Conservation (phyloP, 2,329 filamentous ascomycete species). For the Zymoseptoria crescenta region DNA sequence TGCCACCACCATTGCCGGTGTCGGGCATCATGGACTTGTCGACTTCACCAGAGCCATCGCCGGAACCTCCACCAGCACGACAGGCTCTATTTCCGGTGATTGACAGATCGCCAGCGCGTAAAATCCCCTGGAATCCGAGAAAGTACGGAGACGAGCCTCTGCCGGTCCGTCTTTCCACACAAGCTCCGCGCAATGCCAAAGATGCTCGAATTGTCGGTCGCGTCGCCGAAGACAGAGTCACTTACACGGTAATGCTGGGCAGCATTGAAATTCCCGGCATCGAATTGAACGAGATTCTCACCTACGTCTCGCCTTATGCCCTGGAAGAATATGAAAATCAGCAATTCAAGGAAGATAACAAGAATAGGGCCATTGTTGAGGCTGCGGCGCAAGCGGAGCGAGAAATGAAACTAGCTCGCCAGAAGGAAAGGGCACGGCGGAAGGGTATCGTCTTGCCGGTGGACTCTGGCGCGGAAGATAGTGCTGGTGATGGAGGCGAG, state of each 20-base stretch:
- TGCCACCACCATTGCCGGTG: not conserved
- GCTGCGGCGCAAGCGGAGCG: constrained; percentile 18
- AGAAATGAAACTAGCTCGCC: constrained; percentile 7
- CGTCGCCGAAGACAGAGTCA: constrained; percentile 13
- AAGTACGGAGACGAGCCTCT: constrained; percentile 17
- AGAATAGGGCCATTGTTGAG: constrained; percentile 14
- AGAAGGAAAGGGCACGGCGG: constrained; percentile 12
- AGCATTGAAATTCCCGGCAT: constrained; percentile 20
- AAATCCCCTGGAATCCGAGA: not conserved
- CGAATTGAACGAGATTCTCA: constrained; percentile 24
- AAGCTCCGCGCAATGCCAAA: constrained; percentile 16
- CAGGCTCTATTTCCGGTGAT: not conserved
- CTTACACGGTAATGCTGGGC: constrained; percentile 26
- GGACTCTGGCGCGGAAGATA: constrained; percentile 7
- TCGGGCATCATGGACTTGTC: not conserved
- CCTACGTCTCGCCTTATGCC: constrained; percentile 29
- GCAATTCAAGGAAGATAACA: constrained; percentile 24
- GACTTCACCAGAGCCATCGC: not conserved
- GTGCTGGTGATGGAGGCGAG: constrained; percentile 6
- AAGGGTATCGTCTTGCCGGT: constrained; percentile 15
- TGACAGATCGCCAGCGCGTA: not conserved
- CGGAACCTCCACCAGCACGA: not conserved
- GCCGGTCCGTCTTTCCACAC: constrained; percentile 19
- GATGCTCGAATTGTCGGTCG: constrained; percentile 23
- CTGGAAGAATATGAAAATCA: constrained; percentile 29